Percentiles rank a stretch among this genome's conserved stretches.
phyloP scores from a whole-genome alignment of 2,329 filamentous ascomycete genomes.

The Aspergillus quadrilineatus region DNA sequence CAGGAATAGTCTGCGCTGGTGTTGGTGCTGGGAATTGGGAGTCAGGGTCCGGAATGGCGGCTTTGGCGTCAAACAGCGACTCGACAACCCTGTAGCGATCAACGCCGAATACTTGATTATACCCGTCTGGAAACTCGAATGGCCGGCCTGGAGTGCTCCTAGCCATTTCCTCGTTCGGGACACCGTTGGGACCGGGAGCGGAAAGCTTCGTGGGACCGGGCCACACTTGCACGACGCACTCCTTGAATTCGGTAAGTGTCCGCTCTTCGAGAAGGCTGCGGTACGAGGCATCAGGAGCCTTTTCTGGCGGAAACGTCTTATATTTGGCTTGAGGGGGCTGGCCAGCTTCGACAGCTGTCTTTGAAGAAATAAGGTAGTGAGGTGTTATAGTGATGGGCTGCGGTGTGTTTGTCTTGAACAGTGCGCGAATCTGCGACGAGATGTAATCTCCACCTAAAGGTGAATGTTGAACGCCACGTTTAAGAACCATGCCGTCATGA shows the following conservation, averaged over 20 bases:
- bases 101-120: slow-evolving; percentile 89
- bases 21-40: slow-evolving; percentile 53
- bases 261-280: slow-evolving; percentile 85
- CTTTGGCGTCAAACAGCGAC: slow-evolving; percentile 84
- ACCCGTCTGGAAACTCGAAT: slow-evolving; percentile 96
- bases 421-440: slow-evolving; percentile 78
- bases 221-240: slow-evolving; percentile 95
- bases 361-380: slow-evolving; percentile 83
- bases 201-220: slow-evolving; percentile 69
- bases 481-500: slow-evolving; percentile 90
- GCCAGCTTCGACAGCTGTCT: slow-evolving; percentile 83
- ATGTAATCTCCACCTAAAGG: slow-evolving; percentile 86
- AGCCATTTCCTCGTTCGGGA: slow-evolving; percentile 71
- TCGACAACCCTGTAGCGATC: slow-evolving; percentile 86
- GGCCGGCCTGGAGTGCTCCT: slow-evolving; percentile 74
- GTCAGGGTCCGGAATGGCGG: slow-evolving; percentile 58
- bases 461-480: slow-evolving; percentile 83
- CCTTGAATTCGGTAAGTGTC: slow-evolving; percentile 93
- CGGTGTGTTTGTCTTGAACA: slow-evolving; percentile 66
- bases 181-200: slow-evolving; percentile 51
- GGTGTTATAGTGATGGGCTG: slow-evolving; percentile 76
- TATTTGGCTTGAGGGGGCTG: slow-evolving; percentile 74
- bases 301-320: slow-evolving; percentile 64
- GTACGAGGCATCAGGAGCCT: slow-evolving; percentile 67
- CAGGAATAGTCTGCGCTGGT: slow-evolving; percentile 76